Conservation (phyloP, 2,329 filamentous ascomycete species). For the Pseudogymnoascus sp. region DNA sequence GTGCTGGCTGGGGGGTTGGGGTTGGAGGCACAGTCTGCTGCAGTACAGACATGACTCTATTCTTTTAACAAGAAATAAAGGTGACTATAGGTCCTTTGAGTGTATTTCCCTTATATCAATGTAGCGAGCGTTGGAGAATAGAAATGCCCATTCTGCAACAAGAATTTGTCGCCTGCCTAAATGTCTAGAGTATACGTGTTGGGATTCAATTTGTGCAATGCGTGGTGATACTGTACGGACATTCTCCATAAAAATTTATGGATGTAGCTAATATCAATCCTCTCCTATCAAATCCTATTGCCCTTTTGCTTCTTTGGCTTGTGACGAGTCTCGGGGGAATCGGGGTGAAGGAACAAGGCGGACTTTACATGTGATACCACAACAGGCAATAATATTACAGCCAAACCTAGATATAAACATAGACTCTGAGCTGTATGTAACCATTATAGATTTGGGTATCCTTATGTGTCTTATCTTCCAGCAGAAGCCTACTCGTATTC, state of each 20-base stretch:
- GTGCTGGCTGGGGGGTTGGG: background rate
- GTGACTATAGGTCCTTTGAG: background rate
- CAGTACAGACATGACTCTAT: background rate
- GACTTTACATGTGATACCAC: background rate
- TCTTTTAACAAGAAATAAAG: background rate
- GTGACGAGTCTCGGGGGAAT: background rate
- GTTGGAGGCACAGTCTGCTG: background rate
- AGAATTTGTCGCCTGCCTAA: background rate
- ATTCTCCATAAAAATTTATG: background rate
- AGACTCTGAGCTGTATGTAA: background rate
- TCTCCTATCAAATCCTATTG: background rate
- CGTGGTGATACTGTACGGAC: background rate
- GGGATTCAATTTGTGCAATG: background rate
- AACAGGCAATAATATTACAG: background rate
- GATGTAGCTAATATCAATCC: background rate
- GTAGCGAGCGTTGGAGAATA: background rate
- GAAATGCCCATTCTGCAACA: background rate
- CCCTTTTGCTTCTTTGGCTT: background rate
- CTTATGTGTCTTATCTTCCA: background rate
- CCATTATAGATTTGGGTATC: background rate
- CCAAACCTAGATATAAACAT: background rate
- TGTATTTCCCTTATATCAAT: background rate
- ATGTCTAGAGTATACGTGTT: background rate
- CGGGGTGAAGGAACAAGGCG: background rate
- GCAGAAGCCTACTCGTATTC: background rate